Evolutionary conservation across 768 basidiomycete species (phyloP).

Genomic region (Pilatotrama ljubarskyi): DNA sequence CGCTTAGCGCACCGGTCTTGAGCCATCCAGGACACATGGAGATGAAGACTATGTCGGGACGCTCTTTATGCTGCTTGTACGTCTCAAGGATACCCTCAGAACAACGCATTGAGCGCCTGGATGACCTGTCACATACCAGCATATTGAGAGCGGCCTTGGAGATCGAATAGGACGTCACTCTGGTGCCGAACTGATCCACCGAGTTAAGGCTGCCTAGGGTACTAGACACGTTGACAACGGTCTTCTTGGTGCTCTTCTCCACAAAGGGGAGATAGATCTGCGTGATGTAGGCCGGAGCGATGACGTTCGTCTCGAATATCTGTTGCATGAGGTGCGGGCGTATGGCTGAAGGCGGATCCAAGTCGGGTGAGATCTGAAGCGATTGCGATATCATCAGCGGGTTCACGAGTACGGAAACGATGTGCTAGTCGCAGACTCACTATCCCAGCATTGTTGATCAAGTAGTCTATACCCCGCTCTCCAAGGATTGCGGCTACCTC

Average conservation of each 20-base stretch:
- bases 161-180: not conserved
- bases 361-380: not conserved
- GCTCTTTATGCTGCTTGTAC: slow-evolving; percentile 17
- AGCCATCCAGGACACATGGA: slow-evolving; percentile 20
- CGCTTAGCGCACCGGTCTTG: slow-evolving; percentile 10
- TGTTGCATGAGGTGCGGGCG: not conserved
- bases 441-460: slow-evolving; percentile 41
- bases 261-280: slow-evolving; percentile 9
- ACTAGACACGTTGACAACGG: slow-evolving; percentile 17
- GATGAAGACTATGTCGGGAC: slow-evolving; percentile 17
- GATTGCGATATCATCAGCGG: no score
- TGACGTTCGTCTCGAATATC: slow-evolving; percentile 9
- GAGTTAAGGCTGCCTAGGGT: not conserved
- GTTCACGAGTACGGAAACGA: no score
- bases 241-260: slow-evolving; percentile 5
- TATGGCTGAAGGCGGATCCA: not conserved
- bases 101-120: not conserved
- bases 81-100: slow-evolving; percentile 3
- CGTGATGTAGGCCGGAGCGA: slow-evolving; percentile 4
- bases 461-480: slow-evolving; percentile 37
- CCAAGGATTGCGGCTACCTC: slow-evolving; percentile 29
- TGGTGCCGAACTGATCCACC: not conserved
- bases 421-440: slow-evolving; percentile 17
- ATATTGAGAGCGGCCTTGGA: slow-evolving; percentile 22
- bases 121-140: not conserved